These are phyloP conservation scores for Zizania latifolia DNA, from an alignment of 176 grass and related monocot species.

Conservation along the genomic window DNA sequence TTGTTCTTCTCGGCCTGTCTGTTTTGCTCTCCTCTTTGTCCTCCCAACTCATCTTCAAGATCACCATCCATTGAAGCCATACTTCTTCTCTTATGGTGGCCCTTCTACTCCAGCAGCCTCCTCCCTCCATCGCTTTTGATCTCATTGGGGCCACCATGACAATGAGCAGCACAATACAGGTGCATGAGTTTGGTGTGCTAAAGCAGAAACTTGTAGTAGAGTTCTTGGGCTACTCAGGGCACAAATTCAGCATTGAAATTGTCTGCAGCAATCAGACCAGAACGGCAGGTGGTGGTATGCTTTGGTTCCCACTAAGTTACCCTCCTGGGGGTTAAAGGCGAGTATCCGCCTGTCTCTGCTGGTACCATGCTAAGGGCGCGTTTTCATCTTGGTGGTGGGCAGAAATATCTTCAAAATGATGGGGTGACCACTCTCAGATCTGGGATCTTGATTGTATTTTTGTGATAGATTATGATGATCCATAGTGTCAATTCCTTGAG, in stretches of 20 bases:
- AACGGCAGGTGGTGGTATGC: too few relatives aligned
- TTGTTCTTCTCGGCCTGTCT: neutral
- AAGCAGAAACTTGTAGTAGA: neutral
- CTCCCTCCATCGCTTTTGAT: neutral
- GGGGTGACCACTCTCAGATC: too few relatives aligned
- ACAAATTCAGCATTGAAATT: neutral
- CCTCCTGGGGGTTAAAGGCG: too few relatives aligned
- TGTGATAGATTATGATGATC: too few relatives aligned
- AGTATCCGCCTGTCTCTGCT: too few relatives aligned
- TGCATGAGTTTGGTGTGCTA: too few relatives aligned
- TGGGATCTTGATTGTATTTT: too few relatives aligned
- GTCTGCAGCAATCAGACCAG: neutral
- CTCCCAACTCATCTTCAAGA: neutral
- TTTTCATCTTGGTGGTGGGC: too few relatives aligned
- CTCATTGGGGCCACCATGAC: neutral
- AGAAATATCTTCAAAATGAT: too few relatives aligned
- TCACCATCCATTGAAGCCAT: neutral
- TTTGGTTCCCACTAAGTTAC: too few relatives aligned
- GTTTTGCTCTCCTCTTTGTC: neutral
- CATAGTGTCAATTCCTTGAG: too few relatives aligned
- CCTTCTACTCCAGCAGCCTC: neutral
- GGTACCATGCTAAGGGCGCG: too few relatives aligned
- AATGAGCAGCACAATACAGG: neutral
- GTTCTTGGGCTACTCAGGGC: neutral
- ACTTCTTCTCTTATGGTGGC: neutral